Base-by-base conservation (phyloP, 2,329 filamentous ascomycete species). In the Emergomyces orientalis region DNA sequence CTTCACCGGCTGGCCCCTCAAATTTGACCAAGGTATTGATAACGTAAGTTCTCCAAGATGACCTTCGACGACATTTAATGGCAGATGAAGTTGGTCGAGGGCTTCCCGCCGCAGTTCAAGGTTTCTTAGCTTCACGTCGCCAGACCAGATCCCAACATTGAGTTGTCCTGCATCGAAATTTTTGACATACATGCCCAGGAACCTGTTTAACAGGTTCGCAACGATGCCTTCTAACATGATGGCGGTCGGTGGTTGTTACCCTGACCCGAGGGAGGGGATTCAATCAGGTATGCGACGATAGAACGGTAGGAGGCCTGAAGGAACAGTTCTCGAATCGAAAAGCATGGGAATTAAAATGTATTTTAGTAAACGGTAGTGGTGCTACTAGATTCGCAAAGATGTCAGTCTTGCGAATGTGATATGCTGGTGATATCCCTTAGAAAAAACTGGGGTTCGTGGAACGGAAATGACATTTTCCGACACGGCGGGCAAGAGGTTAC, bases 171-270 rank as follows among this genome's bases (percentile, higher is more conserved):
- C 91, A 77, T 99, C 94, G 75, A 99, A 99, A 79, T 99, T 97
- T 84, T 96, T 92, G 77, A 99, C 93, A 77, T 99, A 99, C 89
- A 97, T 96, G 83, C 94, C 95, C 85, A 99, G 80, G 79, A 99
- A 97, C 81, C 95, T 89, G 81, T 99, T 99, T 71, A 99, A 88
- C 81, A 99, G 83, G 78, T 93, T 95, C 71, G 94, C 91, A 67
- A 97, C 94, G 70, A 99, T 84, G 69, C 92, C 90, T 84, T 99
- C 94, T 80, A 99, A 86, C 94, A 99, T 99, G 72, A 75, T 82
- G 82, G 79, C 76, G 75, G 76, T 71, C 70, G 76, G 74, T 74
- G 81, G 86, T 83, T 88, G 85, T 91, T 72, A 88, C 86, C 88
- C 88, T 73, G 89, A 32, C 87, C 86, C 80, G 78, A 86, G 86